Conservation (phyloP, 1,284 basidiomycete species). For the Ceratobasidium sp. region DNA sequence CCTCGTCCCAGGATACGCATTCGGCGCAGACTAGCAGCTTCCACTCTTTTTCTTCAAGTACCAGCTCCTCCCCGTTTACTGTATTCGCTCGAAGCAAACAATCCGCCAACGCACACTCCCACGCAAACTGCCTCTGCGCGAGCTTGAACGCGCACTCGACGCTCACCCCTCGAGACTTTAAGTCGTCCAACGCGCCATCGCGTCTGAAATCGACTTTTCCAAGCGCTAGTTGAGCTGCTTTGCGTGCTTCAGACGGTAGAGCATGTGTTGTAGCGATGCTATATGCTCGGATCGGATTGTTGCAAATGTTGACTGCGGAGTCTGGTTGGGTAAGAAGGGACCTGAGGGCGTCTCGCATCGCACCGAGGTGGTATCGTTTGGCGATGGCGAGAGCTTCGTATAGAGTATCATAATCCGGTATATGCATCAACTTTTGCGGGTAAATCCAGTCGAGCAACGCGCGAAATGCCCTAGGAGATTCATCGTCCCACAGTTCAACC, state of each 20-base stretch:
- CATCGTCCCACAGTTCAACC: too few species aligned
- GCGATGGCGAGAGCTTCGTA: neutral
- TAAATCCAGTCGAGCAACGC: slow-evolving; percentile 14
- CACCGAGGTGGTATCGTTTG: neutral
- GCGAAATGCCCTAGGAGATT: neutral
- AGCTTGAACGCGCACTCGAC: neutral
- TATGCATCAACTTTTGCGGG: slow-evolving; percentile 9
- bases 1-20: neutral
- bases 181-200: neutral
- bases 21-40: neutral
- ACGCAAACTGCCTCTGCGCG: slow-evolving; percentile 13
- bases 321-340: neutral
- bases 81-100: neutral
- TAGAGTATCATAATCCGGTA: neutral
- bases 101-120: slow-evolving; percentile 11
- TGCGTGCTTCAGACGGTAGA: neutral
- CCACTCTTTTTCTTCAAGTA: neutral
- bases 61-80: too few species aligned
- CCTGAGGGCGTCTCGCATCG: slow-evolving; percentile 4
- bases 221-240: slow-evolving; percentile 5
- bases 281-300: slow-evolving; percentile 5
- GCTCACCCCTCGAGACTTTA: neutral
- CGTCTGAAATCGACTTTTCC: slow-evolving; percentile 3
- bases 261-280: neutral
- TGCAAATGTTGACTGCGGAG: neutral